A percentile compares a stretch with the other conserved stretches of the same genome.
Evolutionary conservation across 2,329 filamentous ascomycete genomes (phyloP).

Genomic region (Pestalotiopsis sp.): DNA sequence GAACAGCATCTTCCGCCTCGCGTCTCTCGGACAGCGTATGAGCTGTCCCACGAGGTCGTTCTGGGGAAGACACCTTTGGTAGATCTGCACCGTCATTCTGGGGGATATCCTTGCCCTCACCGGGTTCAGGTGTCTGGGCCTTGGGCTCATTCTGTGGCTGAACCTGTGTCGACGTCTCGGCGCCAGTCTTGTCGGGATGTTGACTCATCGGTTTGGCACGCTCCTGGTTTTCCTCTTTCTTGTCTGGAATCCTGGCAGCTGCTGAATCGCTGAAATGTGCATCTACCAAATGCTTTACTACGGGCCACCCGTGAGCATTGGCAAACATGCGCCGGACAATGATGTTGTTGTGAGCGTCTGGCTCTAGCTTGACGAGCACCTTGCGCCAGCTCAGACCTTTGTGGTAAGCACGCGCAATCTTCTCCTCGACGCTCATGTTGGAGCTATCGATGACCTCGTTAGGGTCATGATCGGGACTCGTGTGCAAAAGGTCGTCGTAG

Average conservation of each 20-base stretch:
- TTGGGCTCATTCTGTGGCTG: constrained; percentile 25
- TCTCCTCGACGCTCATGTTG: constrained; percentile 91
- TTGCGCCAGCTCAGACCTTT: constrained; percentile 92
- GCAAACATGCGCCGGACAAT: constrained; percentile 95
- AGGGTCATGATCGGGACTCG: constrained; percentile 47
- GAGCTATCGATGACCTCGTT: constrained; percentile 59
- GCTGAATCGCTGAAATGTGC: constrained; percentile 86
- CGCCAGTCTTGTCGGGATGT: constrained; percentile 63
- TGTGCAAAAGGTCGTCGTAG: constrained; percentile 55
- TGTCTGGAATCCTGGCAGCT: constrained; percentile 66
- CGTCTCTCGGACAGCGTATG: constrained; percentile 25
- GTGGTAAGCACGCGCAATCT: constrained; percentile 96
- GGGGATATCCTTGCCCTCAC: neutral
- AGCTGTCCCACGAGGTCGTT: neutral
- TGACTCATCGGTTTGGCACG: constrained; percentile 64
- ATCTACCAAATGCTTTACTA: constrained; percentile 91
- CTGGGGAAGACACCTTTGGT: neutral
- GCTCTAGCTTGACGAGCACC: constrained; percentile 91
- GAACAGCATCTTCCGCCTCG: constrained; percentile 49
- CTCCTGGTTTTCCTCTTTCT: constrained; percentile 68
- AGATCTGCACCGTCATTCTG: neutral
- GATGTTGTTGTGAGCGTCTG: constrained; percentile 98
- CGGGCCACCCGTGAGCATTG: constrained; percentile 97
- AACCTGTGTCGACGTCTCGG: constrained; percentile 57
- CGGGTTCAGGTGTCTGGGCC: neutral